phyloP scores from a whole-genome alignment of 1,139 yeast genomes.

The Candida glucosophila region DNA sequence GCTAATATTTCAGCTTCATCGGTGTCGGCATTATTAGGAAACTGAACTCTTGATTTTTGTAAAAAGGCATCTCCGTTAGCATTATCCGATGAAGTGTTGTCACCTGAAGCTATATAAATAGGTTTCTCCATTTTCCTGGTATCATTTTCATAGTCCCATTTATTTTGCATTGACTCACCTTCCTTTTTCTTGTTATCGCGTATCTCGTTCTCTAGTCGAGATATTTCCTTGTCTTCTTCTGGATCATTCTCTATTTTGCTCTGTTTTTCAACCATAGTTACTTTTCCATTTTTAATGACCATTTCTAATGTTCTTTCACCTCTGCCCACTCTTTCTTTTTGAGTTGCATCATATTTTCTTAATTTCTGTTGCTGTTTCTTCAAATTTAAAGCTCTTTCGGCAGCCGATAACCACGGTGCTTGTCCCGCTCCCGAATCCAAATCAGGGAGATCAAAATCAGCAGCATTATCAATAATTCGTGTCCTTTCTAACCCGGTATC shows the following conservation, averaged over 20 bases:
- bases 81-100: conserved; percentile 1
- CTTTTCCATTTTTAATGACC: conserved; percentile 78
- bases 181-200: conserved; percentile 11
- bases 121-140: conserved; percentile 45
- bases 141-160: conserved; percentile 57
- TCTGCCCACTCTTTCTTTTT: conserved; percentile 55
- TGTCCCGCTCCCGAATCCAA: conserved; percentile 36
- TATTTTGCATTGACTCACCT: conserved; percentile 8
- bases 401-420: conserved; percentile 73
- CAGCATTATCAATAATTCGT: conserved; percentile 83
- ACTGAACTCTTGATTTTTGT: conserved; percentile 12
- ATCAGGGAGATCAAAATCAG: conserved; percentile 67
- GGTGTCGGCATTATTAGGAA: conserved; percentile 12
- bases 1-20: conserved; percentile 13
- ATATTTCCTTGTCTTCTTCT: conserved; percentile 18
- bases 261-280: conserved; percentile 41
- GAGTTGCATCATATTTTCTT: conserved; percentile 52
- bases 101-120: conserved; percentile 17
- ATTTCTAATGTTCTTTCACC: conserved; percentile 71
- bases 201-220: conserved; percentile 17
- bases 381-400: conserved; percentile 75
- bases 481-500: conserved; percentile 86
- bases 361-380: conserved; percentile 75
- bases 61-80: conserved; percentile 1
- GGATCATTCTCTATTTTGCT: conserved; percentile 10